Evolutionary conservation across 2,329 filamentous ascomycete species (phyloP), one percentile per base, ranked within the genome.

Genomic region (Fusarium vanettenii): DNA sequence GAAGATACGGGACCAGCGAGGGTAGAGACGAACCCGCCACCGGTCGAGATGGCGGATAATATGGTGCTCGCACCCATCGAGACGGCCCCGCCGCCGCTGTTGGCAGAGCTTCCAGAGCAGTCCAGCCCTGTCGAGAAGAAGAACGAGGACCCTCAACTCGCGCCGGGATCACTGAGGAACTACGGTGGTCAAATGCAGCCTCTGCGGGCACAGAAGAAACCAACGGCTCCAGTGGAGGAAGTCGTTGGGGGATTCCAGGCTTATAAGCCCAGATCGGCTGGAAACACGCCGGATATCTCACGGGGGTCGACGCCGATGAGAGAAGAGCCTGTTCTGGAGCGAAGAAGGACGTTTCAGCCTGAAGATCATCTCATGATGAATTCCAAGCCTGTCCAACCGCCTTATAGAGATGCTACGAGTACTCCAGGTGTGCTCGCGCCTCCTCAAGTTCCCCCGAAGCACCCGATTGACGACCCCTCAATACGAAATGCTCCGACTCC

Each of bases 1-100:
- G 83, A 85, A 20, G 76, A 82, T 25, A 87, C 86, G 1, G 82
- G 81, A 0, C 72, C 72, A 9, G 84, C 86, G 8, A 78, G 78
- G 1, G 81, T 85, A 7, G 87, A 89, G 70, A 79, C 77, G 14
- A 80, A 87, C 45, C 87, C 86, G 1, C 79, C 84, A 0, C 84
- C 86, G 0, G 82, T 87, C 5, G 87, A 89, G 74, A 83, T 89
- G 71, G 83, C 81, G 1, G 85, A 84, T 56, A 81, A 82, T 29
- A 79, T 80, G 8, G 73, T 84, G 8, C 74, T 84, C 6, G 81
- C 83, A 1, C 81, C 84, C 1, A 81, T 84, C 22, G 81, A 84
- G 69, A 81, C 80, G 9, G 68, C 76, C 5, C 39, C 69, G 37
- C 68, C 78, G 68, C 79, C 50, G 27, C 8, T 31, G 50, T 29